A percentile compares a stretch with the other conserved stretches of the same genome.
phyloP scores from a whole-genome alignment of 2,329 filamentous ascomycete species.

The Drechslerella stenobrocha region DNA sequence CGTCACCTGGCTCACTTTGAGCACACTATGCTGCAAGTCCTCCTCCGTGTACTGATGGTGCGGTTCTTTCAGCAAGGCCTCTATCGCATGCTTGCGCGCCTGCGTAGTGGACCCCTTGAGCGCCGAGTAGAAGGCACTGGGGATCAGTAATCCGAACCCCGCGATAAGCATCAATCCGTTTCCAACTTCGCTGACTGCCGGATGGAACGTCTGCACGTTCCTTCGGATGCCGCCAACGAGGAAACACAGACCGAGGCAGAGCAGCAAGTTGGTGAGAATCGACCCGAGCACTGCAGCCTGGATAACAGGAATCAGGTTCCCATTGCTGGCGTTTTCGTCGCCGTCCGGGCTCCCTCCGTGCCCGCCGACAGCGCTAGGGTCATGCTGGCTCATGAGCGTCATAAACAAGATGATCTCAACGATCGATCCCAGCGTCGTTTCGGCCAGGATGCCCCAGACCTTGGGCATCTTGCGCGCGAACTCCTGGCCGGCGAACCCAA shows the following conservation, averaged over 20 bases:
- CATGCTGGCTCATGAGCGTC: constrained; percentile 64
- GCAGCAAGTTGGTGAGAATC: constrained; percentile 76
- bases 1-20: constrained; percentile 71
- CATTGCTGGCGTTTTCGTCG: constrained; percentile 55
- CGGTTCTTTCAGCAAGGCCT: constrained; percentile 56
- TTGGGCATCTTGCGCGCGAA: constrained; percentile 74
- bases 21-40: constrained; percentile 61
- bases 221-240: constrained; percentile 72
- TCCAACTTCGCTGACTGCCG: constrained; percentile 76
- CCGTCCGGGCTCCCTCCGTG: constrained; percentile 57
- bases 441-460: constrained; percentile 67
- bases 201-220: constrained; percentile 71
- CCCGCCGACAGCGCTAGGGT: constrained; percentile 55
- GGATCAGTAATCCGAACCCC: constrained; percentile 60
- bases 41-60: constrained; percentile 52
- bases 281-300: constrained; percentile 82
- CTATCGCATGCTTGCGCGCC: constrained; percentile 51
- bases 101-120: constrained; percentile 51
- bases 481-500: constrained; percentile 74
- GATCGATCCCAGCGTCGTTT: constrained; percentile 70
- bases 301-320: constrained; percentile 65
- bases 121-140: constrained; percentile 57
- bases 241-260: constrained; percentile 80
- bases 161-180: constrained; percentile 76
- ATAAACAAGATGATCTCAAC: constrained; percentile 85